These are phyloP conservation scores for Trichoderma arundinaceum DNA, from an alignment of 2,329 filamentous ascomycete species.

Conservation along the genomic window DNA sequence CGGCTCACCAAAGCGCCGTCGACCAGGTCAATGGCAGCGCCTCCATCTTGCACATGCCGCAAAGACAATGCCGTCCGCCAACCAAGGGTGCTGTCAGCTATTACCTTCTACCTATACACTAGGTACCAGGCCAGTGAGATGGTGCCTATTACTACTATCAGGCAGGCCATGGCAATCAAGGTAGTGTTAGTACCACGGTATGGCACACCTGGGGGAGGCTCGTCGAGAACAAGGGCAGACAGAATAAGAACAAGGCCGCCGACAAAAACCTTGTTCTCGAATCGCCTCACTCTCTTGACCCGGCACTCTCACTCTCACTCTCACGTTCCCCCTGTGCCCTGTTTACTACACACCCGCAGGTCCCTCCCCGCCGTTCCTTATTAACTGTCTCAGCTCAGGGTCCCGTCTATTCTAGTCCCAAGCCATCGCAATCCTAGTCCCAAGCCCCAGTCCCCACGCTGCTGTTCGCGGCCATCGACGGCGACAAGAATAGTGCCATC, in stretches of 20 bases:
- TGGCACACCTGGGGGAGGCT: too few relatives aligned
- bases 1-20: constrained; percentile 1
- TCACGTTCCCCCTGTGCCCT: not conserved
- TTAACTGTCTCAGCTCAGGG: constrained; percentile 32
- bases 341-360: not conserved
- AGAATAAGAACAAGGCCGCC: not conserved
- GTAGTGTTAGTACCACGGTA: too few relatives aligned
- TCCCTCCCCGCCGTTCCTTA: constrained; percentile 11
- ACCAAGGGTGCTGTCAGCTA: too few relatives aligned
- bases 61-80: not conserved
- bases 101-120: too few relatives aligned
- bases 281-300: not conserved
- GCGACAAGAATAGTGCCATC: constrained; percentile 18
- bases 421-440: constrained; percentile 18
- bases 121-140: too few relatives aligned
- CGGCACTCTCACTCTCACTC: not conserved
- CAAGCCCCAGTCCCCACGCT: constrained; percentile 28
- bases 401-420: constrained; percentile 21
- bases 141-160: too few relatives aligned
- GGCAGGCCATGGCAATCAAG: too few relatives aligned
- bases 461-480: constrained; percentile 27
- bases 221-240: not conserved
- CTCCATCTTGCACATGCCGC: not conserved
- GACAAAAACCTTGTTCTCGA: constrained; percentile 1
- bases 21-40: not conserved